phyloP scores from a whole-genome alignment of 306 rosid species.

The Vigna unguiculata region DNA sequence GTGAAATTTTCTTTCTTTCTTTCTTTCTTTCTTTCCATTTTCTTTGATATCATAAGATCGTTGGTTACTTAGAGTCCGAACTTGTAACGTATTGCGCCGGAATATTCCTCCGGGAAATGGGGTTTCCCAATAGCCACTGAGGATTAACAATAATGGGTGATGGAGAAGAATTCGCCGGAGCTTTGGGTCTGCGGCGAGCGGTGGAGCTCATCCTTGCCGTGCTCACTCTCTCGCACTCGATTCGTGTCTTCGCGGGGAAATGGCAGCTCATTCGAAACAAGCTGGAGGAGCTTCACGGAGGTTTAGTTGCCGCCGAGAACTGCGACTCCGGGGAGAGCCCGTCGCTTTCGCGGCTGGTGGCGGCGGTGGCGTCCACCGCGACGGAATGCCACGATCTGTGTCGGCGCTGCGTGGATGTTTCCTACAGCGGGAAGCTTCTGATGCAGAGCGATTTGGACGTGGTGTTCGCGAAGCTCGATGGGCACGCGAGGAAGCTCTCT shows the following conservation, averaged over 20 bases:
- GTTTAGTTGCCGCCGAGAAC: conserved; percentile 66
- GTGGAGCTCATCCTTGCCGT: conserved; percentile 59
- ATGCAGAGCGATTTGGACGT: conserved; percentile 96
- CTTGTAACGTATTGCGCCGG: conserved; percentile 39
- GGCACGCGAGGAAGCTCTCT: conserved; percentile 59
- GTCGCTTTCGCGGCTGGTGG: conserved; percentile 48
- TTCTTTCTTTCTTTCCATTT: background rate
- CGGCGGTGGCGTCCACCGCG: conserved; percentile 46
- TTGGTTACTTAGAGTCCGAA: conserved; percentile 41
- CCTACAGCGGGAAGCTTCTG: conserved; percentile 91
- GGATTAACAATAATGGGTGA: conserved; percentile 55
- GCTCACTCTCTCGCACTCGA: conserved; percentile 71
- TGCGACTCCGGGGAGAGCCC: conserved; percentile 64
- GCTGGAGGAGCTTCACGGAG: conserved; percentile 76
- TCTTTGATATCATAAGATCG: conserved; percentile 27
- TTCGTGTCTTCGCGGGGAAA: conserved; percentile 75
- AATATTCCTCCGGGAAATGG: conserved; percentile 62
- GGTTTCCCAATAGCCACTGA: conserved; percentile 44
- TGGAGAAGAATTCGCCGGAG: conserved; percentile 44
- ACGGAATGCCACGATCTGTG: conserved; percentile 76
- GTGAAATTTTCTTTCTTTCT: conserved; percentile 1
- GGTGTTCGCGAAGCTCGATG: conserved; percentile 62
- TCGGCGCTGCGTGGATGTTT: conserved; percentile 79
- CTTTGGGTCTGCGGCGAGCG: conserved; percentile 56
- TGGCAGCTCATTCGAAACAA: conserved; percentile 82